A percentile compares a stretch with the other conserved stretches of the same genome.
phyloP scores from a whole-genome alignment of 225 moss, liverwort and hornwort genomes.

The Ulota crispa region DNA sequence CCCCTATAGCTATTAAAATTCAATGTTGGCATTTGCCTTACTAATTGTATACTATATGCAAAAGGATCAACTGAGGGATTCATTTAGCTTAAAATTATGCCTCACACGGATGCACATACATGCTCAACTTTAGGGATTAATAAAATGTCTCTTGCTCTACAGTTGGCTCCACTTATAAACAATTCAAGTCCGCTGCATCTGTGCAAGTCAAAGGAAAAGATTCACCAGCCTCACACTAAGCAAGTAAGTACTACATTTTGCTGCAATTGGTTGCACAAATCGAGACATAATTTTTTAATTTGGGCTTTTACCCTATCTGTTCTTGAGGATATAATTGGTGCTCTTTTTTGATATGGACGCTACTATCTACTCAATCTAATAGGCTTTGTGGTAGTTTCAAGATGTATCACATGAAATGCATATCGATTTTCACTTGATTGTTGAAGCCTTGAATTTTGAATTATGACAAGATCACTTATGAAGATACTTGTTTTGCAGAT shows the following conservation, averaged over 20 bases:
- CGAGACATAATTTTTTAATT: too few species aligned
- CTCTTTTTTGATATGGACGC: background rate
- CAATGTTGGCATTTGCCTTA: background rate
- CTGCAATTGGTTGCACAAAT: background rate
- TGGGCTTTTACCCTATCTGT: background rate
- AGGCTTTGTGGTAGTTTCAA: background rate
- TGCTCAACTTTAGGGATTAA: background rate
- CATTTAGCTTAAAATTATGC: background rate
- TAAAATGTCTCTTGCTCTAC: conserved; percentile 21
- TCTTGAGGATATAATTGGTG: background rate
- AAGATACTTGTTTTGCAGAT: conserved; percentile 50
- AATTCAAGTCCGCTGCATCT: conserved; percentile 86
- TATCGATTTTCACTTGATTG: background rate
- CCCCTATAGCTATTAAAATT: background rate
- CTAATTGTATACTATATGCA: background rate
- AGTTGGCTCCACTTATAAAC: too few species aligned
- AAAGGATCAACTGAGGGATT: background rate
- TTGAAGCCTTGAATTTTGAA: background rate
- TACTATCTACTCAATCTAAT: background rate
- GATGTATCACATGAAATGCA: background rate
- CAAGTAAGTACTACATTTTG: conserved; percentile 53
- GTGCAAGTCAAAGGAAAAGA: conserved; percentile 82
- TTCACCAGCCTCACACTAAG: conserved; percentile 77
- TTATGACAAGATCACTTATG: background rate
- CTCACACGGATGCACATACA: background rate